Base-by-base conservation (phyloP, 306 rosid genomes). In the Quercus alba region DNA sequence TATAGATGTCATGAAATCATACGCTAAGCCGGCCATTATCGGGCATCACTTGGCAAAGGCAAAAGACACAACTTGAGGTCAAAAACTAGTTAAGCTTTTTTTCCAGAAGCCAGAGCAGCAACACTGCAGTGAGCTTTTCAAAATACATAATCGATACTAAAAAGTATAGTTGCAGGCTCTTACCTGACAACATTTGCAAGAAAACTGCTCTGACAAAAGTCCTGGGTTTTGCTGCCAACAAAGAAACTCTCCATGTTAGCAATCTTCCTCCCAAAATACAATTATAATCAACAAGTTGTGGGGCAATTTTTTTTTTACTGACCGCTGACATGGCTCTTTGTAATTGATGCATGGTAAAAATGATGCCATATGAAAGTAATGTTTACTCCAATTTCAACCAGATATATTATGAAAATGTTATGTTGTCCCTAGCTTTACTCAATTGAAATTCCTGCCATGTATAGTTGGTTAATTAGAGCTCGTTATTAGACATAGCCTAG, bases 181-280 rank as follows among this genome's bases (percentile, higher is more conserved):
- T 86, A 91, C 98, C 98, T 33, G 94, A 92, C 73, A 94, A 87
- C 86, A 92, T 90, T 56, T 92, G 97, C 31, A 90, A 77, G 87
- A 94, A 94, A 76, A 92, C 91, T 72, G 97, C 31, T 85, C 94
- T 85, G 31, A 91, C 70, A 70, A 86, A 87, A 68, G 94, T 85
- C 86, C 92, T 87, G 6, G 93, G 90, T 85, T 94, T 94, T 79
- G 85, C 98, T 94, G 98, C 90, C 86, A 76, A 75, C n/a, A 64
- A 82, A 84, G 54, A 86, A 80, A 63, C 49, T 15, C 19, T 31
- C 19, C 5, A 23, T 38, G 63, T 86, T 74, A 88, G 77, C 68
- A 74, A 68, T 69, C 28, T 71, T 4, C 70, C 46, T 28, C 18
- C 58, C 73, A 73, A 79, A 63, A 11, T 25, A 23, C 8, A 41